phyloP scores from a whole-genome alignment of 305 asterid species.

The Solanum chacoense region DNA sequence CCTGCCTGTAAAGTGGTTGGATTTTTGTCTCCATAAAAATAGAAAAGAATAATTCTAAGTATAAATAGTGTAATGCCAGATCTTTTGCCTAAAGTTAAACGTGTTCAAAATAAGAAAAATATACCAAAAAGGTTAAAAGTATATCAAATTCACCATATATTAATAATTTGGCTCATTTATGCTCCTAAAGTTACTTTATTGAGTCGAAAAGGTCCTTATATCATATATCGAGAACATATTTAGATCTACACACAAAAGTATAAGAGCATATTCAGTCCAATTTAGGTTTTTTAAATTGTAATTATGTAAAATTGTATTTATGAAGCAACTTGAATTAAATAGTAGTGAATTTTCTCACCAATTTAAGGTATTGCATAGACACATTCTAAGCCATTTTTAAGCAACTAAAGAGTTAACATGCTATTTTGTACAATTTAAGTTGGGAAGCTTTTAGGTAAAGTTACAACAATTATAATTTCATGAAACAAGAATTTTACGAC shows the following conservation, averaged over 20 bases:
- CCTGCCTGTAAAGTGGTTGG: background rate
- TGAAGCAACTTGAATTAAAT: background rate
- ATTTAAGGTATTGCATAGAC: background rate
- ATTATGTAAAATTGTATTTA: background rate
- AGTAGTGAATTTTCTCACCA: background rate
- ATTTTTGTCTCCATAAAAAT: background rate
- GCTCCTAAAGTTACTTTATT: background rate
- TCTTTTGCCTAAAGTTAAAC: background rate
- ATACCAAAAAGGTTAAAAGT: background rate
- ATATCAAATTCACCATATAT: background rate
- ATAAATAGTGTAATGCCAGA: background rate
- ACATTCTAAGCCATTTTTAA: background rate
- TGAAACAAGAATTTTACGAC: background rate
- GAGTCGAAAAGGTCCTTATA: background rate
- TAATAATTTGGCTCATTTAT: background rate
- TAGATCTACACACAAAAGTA: background rate
- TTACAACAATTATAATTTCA: background rate
- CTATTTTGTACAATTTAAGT: background rate
- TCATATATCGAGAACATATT: background rate
- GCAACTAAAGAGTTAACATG: background rate
- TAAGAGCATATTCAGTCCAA: background rate
- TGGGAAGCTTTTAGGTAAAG: background rate
- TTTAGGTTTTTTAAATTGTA: background rate
- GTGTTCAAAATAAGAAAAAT: background rate
- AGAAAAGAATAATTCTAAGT: background rate